Evolutionary conservation across 805 yeast species (phyloP).

Genomic region (Cyberlindnera maritima): DNA sequence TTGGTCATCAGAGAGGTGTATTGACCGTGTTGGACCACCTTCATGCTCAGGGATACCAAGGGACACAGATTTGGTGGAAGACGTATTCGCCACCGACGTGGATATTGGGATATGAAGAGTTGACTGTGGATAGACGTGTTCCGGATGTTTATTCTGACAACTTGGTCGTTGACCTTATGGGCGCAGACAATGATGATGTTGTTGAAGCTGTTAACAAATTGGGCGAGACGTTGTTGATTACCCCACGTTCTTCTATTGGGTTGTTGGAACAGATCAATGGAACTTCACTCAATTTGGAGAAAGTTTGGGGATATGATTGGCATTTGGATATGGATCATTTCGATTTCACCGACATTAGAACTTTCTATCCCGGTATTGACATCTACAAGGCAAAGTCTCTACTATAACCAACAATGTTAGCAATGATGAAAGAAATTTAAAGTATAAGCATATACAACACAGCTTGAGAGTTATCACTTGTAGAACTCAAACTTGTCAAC

Average conservation of each 20-base stretch:
- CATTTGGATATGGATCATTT: constrained; percentile 79
- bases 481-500: constrained; percentile 98
- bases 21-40: constrained; percentile 57
- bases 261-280: constrained; percentile 16
- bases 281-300: constrained; percentile 14
- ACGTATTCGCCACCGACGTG: constrained; percentile 93
- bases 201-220: constrained; percentile 22
- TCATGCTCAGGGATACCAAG: constrained; percentile 26
- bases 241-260: constrained; percentile 27
- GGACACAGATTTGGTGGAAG: constrained; percentile 81
- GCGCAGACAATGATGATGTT: constrained; percentile 34
- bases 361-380: constrained; percentile 63
- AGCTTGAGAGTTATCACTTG: constrained; percentile 48
- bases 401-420: constrained; percentile 1
- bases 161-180: constrained; percentile 44
- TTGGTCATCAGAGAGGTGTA: constrained; percentile 88
- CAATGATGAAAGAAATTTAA: background rate
- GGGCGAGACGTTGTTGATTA: constrained; percentile 14
- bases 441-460: background rate
- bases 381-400: constrained; percentile 39
- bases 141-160: constrained; percentile 4
- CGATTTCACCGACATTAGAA: constrained; percentile 43
- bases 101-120: constrained; percentile 44
- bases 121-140: constrained; percentile 16
- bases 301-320: constrained; percentile 36